Evolutionary conservation across 2,329 filamentous ascomycete species (phyloP), one percentile per base, ranked within the genome.

Genomic region (Beauveria sp.): DNA sequence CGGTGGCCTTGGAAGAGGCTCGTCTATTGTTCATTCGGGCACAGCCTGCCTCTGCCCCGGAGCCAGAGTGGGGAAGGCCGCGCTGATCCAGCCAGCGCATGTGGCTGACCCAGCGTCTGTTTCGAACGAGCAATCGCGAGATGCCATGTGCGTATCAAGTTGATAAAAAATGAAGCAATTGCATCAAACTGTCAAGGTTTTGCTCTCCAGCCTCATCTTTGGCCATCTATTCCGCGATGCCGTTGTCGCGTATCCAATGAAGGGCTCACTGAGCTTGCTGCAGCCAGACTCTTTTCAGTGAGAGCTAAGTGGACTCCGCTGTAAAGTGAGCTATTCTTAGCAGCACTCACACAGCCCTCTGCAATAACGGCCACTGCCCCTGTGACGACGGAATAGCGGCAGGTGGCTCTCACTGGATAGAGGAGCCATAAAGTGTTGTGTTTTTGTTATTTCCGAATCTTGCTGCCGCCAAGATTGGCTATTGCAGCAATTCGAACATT

Each of bases 21-120:
- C 30, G 54, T 48, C 53, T 44, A 41, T 55, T 43, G 20, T 53
- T 53, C 24, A 20, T 40, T 14, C 4, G 20, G 43, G 43, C 54
- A 46, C 43, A 56, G 54, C 54, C 54, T 30, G 54, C 28, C 40
- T 48, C 46, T 43, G 28, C 24, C 53, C 41, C 20, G 43, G 54
- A 34, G 34, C 34, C 34, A 37, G 34, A 22, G 10, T 7, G 12
- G n/a, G 43, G 5, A 43, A 24, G 7, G 3, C 14, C 40, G 34
- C 34, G 34, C 34, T 37, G 34, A 37, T 37, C 34, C 14, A 37
- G 34, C 34, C 34, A 37, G 34, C 28, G 28, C 18, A 34, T 16
- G 43, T 47, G 54, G 54, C 54, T 56, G 43, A 48, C 3, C 54
- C 54, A 56, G 54, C 54, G 54, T 56, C 54, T 56, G 54, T 56